phyloP scores from a whole-genome alignment of 2,329 filamentous ascomycete species.

The Triangularia verruculosa region DNA sequence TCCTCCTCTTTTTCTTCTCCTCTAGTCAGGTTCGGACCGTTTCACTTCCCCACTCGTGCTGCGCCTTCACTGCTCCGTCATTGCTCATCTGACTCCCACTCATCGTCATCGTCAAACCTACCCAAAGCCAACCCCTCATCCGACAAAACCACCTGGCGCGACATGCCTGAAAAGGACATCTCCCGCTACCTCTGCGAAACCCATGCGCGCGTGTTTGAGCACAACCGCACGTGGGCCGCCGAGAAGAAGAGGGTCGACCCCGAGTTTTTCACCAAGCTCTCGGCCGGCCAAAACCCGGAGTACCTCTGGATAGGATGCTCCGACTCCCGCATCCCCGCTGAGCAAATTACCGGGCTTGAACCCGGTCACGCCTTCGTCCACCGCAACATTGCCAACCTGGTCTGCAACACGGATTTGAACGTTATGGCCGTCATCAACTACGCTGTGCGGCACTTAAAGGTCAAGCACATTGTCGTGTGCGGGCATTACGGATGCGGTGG shows the following conservation, averaged over 20 bases:
- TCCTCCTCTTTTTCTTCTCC: background rate
- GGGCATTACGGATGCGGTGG: slow-evolving; percentile 77
- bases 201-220: slow-evolving; percentile 66
- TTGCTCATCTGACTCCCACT: background rate
- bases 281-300: slow-evolving; percentile 64
- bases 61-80: background rate
- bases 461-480: slow-evolving; percentile 78
- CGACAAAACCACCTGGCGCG: slow-evolving; percentile 17
- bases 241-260: slow-evolving; percentile 58
- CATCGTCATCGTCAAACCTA: background rate
- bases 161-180: slow-evolving; percentile 40
- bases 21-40: background rate
- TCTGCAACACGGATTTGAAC: slow-evolving; percentile 76
- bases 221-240: slow-evolving; percentile 65
- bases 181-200: slow-evolving; percentile 57
- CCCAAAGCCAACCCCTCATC: background rate
- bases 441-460: slow-evolving; percentile 74
- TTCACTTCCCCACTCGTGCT: background rate
- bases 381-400: slow-evolving; percentile 91
- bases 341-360: slow-evolving; percentile 75
- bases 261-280: slow-evolving; percentile 62
- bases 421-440: slow-evolving; percentile 82
- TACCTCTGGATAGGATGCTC: slow-evolving; percentile 89
- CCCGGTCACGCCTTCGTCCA: slow-evolving; percentile 94
- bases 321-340: slow-evolving; percentile 88